Conservation (phyloP, 352 stramenopile genomes). For the Lagenidium sp. region DNA sequence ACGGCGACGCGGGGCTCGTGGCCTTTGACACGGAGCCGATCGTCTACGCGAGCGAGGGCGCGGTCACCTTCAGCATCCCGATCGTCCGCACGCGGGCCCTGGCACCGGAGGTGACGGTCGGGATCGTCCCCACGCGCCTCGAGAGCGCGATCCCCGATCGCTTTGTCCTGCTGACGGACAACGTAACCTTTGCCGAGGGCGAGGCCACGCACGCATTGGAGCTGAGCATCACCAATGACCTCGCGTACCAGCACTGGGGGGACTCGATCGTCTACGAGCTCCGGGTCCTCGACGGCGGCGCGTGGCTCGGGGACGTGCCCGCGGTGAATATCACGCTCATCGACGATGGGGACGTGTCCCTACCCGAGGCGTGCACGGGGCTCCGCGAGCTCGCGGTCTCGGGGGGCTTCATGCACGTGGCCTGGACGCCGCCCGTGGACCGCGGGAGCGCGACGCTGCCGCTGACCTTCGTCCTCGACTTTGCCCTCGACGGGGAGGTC, state of each 20-base stretch:
- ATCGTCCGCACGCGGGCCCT: constrained; percentile 21
- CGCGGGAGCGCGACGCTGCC: constrained; percentile 17
- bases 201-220: constrained; percentile 9
- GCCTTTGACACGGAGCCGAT: too few species aligned
- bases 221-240: constrained; percentile 28
- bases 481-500: background rate
- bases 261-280: constrained; percentile 34
- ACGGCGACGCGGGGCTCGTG: constrained; percentile 45
- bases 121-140: constrained; percentile 10
- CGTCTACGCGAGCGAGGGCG: too few species aligned
- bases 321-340: constrained; percentile 24
- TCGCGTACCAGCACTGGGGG: constrained; percentile 23
- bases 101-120: constrained; percentile 19
- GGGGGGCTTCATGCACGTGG: constrained; percentile 28
- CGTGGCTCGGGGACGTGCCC: constrained; percentile 9
- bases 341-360: constrained; percentile 46
- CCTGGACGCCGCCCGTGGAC: constrained; percentile 33
- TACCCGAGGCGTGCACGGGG: constrained; percentile 27
- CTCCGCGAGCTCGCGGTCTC: constrained; percentile 16
- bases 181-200: constrained; percentile 24
- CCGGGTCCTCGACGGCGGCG: constrained; percentile 24
- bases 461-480: constrained; percentile 23
- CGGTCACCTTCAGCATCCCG: background rate
- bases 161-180: constrained; percentile 23
- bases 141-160: constrained; percentile 11